phyloP scores from a whole-genome alignment of 202 grass and related monocot genomes.

The Elaeis oleifera region DNA sequence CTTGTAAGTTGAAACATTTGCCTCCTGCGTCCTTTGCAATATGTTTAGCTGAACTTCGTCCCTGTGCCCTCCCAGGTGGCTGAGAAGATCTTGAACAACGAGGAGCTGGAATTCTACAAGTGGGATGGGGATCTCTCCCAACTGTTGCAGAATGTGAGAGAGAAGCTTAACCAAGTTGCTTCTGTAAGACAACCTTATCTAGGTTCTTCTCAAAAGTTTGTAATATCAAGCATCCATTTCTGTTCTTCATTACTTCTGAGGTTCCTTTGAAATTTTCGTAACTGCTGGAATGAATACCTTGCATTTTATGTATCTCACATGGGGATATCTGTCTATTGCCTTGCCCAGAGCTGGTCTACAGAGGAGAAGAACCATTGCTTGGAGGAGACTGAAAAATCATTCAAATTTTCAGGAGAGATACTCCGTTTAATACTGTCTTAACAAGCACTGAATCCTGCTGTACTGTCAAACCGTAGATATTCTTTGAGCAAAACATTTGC shows the following conservation, averaged over 20 bases:
- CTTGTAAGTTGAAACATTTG: not conserved
- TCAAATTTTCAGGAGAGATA: conserved; percentile 54
- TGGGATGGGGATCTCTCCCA: conserved; percentile 71
- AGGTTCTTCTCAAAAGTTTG: no score
- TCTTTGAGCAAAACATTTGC: no score
- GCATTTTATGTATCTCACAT: not conserved
- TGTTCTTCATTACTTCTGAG: no score
- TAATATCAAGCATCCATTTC: no score
- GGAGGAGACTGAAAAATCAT: conserved; percentile 87
- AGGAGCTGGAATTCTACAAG: conserved; percentile 89
- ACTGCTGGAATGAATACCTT: not conserved
- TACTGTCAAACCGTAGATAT: no score
- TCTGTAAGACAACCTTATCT: conserved; percentile 24
- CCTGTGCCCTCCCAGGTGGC: conserved; percentile 36
- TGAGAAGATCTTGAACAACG: conserved; percentile 84
- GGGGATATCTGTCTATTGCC: no score
- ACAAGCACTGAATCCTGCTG: not conserved
- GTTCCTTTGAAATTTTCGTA: not conserved
- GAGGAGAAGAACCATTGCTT: conserved; percentile 82
- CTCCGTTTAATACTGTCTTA: conserved; percentile 62
- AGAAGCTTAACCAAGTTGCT: conserved; percentile 63
- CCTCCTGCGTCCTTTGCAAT: not conserved
- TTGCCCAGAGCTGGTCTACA: conserved; percentile 52
- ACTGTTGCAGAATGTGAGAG: conserved; percentile 68
- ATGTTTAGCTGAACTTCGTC: not conserved